Conservation (phyloP, 176 grass and related monocot genomes). For the Oryza brachyantha region DNA sequence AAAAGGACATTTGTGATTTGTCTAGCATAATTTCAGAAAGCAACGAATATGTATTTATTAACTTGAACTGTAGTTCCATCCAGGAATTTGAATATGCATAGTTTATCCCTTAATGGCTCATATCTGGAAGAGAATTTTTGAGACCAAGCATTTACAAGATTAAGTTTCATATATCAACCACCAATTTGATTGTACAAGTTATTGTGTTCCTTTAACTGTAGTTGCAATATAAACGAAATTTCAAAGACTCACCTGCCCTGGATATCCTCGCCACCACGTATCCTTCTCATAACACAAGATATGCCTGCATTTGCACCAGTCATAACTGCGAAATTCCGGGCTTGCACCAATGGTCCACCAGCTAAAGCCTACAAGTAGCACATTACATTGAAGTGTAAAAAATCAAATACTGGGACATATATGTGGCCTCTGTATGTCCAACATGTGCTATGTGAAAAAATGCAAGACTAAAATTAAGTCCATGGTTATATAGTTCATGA, state of each 20-base stretch:
- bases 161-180: constrained; percentile 13
- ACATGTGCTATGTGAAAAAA: constrained; percentile 10
- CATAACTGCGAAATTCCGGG: constrained; percentile 94
- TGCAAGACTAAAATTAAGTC: neutral
- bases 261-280: constrained; percentile 79
- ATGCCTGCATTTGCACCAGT: constrained; percentile 75
- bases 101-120: neutral
- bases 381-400: neutral
- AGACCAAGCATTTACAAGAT: neutral
- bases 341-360: constrained; percentile 73
- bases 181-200: neutral
- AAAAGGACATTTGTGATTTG: constrained; percentile 17
- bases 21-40: constrained; percentile 9
- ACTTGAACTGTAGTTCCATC: neutral
- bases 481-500: neutral
- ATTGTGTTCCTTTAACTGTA: neutral
- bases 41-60: constrained; percentile 7
- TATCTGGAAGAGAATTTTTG: neutral
- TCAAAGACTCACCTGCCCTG: constrained; percentile 57
- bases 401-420: neutral
- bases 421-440: neutral
- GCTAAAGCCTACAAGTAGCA: constrained; percentile 57
- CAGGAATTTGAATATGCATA: neutral
- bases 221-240: constrained; percentile 1
- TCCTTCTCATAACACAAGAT: constrained; percentile 86